Percentiles rank a stretch among this genome's conserved stretches.
Conservation (phyloP, 225 moss, liverwort and hornwort genomes). For the Pleurozium schreberi region DNA sequence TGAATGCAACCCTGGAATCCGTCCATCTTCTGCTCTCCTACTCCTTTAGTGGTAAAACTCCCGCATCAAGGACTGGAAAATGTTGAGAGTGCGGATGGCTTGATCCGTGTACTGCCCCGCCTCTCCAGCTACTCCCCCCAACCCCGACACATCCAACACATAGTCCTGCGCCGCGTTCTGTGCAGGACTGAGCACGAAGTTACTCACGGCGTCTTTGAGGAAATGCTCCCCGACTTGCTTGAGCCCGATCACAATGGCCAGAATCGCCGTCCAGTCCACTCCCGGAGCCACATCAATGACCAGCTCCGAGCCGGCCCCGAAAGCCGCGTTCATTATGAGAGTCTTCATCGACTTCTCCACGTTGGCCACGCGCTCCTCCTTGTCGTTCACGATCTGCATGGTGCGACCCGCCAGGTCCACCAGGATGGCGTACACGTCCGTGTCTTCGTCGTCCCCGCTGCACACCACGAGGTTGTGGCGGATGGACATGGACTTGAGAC, state of each 20-base stretch:
- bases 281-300: constrained; percentile 71
- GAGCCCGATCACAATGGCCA: constrained; percentile 59
- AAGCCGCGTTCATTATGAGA: constrained; percentile 74
- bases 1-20: neutral
- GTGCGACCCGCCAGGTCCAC: constrained; percentile 75
- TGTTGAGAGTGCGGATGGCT: constrained; percentile 43
- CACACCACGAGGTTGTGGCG: constrained; percentile 82
- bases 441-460: constrained; percentile 52
- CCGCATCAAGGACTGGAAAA: constrained; percentile 35
- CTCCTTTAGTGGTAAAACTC: constrained; percentile 31
- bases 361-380: constrained; percentile 63
- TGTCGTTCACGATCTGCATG: constrained; percentile 81
- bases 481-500: constrained; percentile 69
- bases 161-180: constrained; percentile 60
- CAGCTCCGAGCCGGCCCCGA: constrained; percentile 80
- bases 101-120: constrained; percentile 40
- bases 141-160: constrained; percentile 37
- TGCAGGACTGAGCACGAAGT: constrained; percentile 68
- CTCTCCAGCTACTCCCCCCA: constrained; percentile 24
- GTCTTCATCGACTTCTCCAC: constrained; percentile 77
- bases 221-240: constrained; percentile 76
- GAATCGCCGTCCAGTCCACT: constrained; percentile 77
- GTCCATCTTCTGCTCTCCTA: neutral
- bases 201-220: constrained; percentile 62
- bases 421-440: constrained; percentile 53